Base-by-base conservation (phyloP, 192 early-diverging fungal genomes). In the Coemansia sp. region DNA sequence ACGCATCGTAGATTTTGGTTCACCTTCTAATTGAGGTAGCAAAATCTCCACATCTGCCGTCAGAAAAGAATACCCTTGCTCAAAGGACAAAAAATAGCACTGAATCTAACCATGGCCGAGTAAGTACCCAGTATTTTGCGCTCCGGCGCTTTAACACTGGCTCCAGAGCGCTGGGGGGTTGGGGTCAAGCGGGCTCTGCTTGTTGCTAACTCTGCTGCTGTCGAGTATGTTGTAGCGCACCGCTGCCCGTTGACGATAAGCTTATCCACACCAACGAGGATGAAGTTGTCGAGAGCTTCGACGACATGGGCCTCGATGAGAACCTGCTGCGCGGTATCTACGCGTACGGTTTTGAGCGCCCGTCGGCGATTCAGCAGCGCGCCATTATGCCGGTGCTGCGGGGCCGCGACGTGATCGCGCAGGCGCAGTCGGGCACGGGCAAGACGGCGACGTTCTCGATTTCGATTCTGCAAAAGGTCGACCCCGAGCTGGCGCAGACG, bases 401-500 rank as follows among this genome's bases (percentile, higher is more conserved):
- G 83, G 87, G 84, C 41, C 89, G 84, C 76, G 97, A 99, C 82
- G 95, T 99, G 51, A 99, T 99, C 82, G 97, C 97, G 47, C 97
- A 99, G 84, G 97, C 97, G 27, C 95, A 99, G 83, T 97, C 95
- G 50, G 97, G 97, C 84, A 97, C 95, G 64, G 97, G 95, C 74
- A 99, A 99, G 82, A 98, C 94, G 53, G 95, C 95, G 62, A 99
- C 97, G 55, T 99, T 98, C 88, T 97, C 94, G 60, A 97, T 99
- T 73, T 94, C 94, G 43, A 92, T 95, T 64, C 88, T 99, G 53
- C 95, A 99, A 72, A 87, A 86, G 57, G 81, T 99, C 50, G 91
- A 97, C 75, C 74, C 83, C 43, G 63, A 68, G 39, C 64, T 87
- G 52, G 82, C 82, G 50, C 80, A 92, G 77, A 87, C 83, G 66